Evolutionary conservation across 768 basidiomycete genomes (phyloP).

Genomic region (Sistotremastrum niveocremeum): DNA sequence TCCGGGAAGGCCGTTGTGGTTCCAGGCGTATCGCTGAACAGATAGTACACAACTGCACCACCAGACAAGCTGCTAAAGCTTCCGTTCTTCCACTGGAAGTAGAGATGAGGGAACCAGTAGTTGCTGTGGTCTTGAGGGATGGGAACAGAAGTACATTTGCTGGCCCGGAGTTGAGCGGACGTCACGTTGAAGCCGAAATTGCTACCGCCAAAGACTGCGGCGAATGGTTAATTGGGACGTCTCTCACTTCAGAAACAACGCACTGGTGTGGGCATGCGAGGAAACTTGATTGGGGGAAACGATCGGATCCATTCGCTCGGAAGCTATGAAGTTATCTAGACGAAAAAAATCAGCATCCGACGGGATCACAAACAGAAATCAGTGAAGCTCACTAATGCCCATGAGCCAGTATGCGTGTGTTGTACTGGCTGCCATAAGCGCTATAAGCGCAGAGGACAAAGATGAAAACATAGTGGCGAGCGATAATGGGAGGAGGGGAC

Average conservation of each 20-base stretch:
- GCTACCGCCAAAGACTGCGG: slow-evolving; percentile 36
- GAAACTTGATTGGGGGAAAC: slow-evolving; percentile 33
- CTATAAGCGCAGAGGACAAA: too few species aligned
- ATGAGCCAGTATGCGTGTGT: slow-evolving; percentile 17
- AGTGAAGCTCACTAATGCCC: slow-evolving; percentile 16
- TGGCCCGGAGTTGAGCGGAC: slow-evolving; percentile 29
- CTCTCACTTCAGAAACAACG: not conserved
- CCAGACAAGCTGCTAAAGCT: slow-evolving; percentile 30
- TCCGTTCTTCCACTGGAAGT: slow-evolving; percentile 31
- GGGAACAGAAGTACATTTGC: slow-evolving; percentile 39
- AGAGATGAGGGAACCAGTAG: slow-evolving; percentile 36
- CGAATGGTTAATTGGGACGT: not conserved
- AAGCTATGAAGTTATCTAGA: slow-evolving; percentile 13
- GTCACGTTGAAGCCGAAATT: slow-evolving; percentile 31
- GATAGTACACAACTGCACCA: slow-evolving; percentile 37
- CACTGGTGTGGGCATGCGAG: slow-evolving; percentile 29
- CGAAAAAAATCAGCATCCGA: not conserved
- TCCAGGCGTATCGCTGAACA: slow-evolving; percentile 32
- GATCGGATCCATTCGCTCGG: slow-evolving; percentile 37
- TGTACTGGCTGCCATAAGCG: not conserved
- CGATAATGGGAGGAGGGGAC: too few species aligned
- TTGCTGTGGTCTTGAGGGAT: slow-evolving; percentile 40
- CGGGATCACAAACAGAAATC: not conserved
- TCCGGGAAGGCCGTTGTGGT: slow-evolving; percentile 41
- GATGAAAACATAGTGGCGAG: too few species aligned